phyloP scores from a whole-genome alignment of 2,329 filamentous ascomycete genomes.

The Macrophomina pseudophaseolina region DNA sequence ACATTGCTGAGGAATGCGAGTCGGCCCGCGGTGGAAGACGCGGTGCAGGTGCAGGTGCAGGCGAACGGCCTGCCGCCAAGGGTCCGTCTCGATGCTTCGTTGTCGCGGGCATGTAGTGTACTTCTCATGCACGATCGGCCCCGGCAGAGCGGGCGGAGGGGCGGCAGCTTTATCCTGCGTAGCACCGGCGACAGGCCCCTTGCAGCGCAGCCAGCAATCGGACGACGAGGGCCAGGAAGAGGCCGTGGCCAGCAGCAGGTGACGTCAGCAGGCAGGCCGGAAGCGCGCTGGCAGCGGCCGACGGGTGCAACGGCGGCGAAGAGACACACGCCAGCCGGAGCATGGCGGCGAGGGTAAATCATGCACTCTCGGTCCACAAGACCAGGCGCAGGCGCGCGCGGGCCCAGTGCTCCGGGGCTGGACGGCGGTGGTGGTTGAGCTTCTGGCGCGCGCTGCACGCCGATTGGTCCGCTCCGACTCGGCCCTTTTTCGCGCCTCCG shows the following conservation, averaged over 20 bases:
- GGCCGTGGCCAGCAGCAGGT: background rate
- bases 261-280: constrained; percentile 3
- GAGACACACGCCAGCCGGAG: background rate
- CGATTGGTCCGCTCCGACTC: background rate
- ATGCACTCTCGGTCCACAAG: background rate
- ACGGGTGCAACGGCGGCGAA: background rate
- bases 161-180: background rate
- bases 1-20: constrained; percentile 20
- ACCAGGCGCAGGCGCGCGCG: background rate
- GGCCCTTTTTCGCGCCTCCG: background rate
- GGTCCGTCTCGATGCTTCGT: background rate
- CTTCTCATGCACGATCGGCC: background rate
- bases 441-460: background rate
- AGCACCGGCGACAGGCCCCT: background rate
- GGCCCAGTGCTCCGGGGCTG: background rate
- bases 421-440: constrained; percentile 6
- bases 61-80: background rate
- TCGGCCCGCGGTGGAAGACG: background rate
- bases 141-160: background rate
- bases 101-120: background rate
- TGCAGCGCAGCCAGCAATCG: background rate
- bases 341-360: background rate
- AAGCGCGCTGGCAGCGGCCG: background rate
- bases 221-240: background rate
- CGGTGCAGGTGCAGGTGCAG: background rate